A percentile compares a stretch with the other conserved stretches of the same genome.
These are phyloP conservation scores for Alliaria petiolata DNA, from an alignment of 345 rosid species.

Conservation along the genomic window DNA sequence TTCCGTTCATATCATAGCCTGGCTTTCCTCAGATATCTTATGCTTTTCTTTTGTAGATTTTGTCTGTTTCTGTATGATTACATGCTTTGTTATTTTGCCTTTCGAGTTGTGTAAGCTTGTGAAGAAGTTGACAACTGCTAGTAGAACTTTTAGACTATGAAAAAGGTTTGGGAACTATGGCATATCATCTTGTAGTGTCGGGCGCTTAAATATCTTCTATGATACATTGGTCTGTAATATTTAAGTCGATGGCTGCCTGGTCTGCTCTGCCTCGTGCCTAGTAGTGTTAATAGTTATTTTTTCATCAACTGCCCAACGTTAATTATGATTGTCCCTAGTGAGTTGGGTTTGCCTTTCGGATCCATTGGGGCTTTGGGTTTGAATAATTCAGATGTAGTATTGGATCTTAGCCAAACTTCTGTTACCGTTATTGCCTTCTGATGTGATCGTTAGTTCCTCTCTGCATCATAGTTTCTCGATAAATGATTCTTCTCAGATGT, in stretches of 20 bases:
- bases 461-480: conserved; percentile 7
- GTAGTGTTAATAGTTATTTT: no score
- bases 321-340: no score
- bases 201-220: neutral
- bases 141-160: no score
- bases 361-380: neutral
- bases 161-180: no score
- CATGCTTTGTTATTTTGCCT: no score
- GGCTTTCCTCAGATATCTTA: neutral
- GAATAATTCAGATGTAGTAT: neutral
- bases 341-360: neutral
- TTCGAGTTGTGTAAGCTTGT: no score
- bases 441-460: conserved; percentile 6
- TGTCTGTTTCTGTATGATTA: neutral
- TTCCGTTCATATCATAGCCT: neutral
- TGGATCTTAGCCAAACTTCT: conserved; percentile 14
- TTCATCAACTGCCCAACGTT: no score
- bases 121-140: no score
- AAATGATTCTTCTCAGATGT: conserved; percentile 2
- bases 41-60: neutral
- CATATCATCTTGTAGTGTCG: neutral
- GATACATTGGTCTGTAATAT: neutral
- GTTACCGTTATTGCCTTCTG: neutral
- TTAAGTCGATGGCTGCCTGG: conserved; percentile 6
- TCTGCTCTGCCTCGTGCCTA: conserved; percentile 6